Evolutionary conservation across 2,329 filamentous ascomycete genomes (phyloP).

Genomic region (Aspergillus fumigatiaffinis): DNA sequence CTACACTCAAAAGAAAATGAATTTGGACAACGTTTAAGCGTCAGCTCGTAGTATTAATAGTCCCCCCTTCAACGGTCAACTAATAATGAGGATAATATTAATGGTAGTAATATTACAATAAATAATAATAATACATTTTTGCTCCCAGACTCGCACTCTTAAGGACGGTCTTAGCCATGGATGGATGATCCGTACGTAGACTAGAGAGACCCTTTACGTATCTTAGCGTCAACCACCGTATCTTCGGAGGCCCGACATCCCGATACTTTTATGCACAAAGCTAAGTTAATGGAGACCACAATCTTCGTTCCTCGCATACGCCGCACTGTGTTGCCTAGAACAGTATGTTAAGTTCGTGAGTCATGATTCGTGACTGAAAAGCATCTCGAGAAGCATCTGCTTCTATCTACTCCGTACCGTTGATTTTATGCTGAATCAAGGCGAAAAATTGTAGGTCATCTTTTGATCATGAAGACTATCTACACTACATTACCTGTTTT

Average conservation of each 20-base stretch:
- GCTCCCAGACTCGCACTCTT: not conserved
- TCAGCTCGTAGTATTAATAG: not conserved
- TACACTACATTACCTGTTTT: not conserved
- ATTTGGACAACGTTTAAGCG: not conserved
- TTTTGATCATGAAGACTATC: not conserved
- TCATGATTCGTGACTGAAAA: not conserved
- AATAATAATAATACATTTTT: not conserved
- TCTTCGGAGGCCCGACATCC: constrained; percentile 12
- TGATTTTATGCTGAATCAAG: not conserved
- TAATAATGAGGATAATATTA: not conserved
- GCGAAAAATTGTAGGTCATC: not conserved
- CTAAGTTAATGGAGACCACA: not conserved
- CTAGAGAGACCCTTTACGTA: not conserved
- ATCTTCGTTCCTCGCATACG: not conserved
- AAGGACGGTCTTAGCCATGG: not conserved
- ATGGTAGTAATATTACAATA: not conserved
- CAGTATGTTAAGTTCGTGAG: not conserved
- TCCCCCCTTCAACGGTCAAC: not conserved
- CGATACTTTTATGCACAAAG: constrained; percentile 5
- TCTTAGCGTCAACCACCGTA: not conserved
- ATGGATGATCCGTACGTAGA: not conserved
- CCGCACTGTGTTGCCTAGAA: not conserved
- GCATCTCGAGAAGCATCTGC: not conserved
- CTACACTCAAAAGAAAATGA: not conserved
- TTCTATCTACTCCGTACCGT: not conserved